Evolutionary conservation across 805 yeast species (phyloP), one percentile per base, ranked within the genome.

Genomic region (Zygotorulaspora chibaensis): DNA sequence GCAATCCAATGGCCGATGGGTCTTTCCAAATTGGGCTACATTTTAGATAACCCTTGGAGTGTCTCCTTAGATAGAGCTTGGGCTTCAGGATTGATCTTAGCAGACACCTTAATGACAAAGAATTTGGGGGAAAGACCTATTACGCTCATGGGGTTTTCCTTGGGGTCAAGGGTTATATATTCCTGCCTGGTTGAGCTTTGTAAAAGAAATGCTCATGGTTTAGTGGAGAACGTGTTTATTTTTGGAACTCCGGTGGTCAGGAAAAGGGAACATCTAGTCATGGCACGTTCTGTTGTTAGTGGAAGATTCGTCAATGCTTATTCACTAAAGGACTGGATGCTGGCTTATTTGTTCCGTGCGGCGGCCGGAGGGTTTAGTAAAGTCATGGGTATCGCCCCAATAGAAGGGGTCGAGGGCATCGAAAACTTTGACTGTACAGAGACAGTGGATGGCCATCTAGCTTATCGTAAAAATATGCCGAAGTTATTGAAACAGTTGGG

Each of bases 31-130:
- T 71, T 93, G 35, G 84, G 96, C 2, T 93, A 93, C 55, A 68
- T 93, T 25, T 74, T 93, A 23, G 99, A 93, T 59, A 93, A 93
- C 58, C 99, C 99, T 0, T 93, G 99, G 99, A 91, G 84, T 60
- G 98, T 93, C 4, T 90, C 98, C 0, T 71, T 93, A 47, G 98
- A 91, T 65, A 76, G 99, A 48, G 99, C 99, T 0, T 91, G 97
- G 98, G 77, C 89, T 35, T 96, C 97, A 0, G 99, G 99, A 3
- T 71, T 80, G 45, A 81, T 93, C 37, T 66, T 93, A 42, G 98
- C 99, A 0, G 98, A 93, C 62, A 88, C 96, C 0, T 69, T 93
- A 35, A 79, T 90, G 47, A 76, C 88, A 20, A 83, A 95, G 35
- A 91, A 90, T 63, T 70, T 93, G 55, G 99, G 99, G 8, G 87